Evolutionary conservation across 2,329 filamentous ascomycete genomes (phyloP).

Genomic region (Fusarium pseudoanthophilum): DNA sequence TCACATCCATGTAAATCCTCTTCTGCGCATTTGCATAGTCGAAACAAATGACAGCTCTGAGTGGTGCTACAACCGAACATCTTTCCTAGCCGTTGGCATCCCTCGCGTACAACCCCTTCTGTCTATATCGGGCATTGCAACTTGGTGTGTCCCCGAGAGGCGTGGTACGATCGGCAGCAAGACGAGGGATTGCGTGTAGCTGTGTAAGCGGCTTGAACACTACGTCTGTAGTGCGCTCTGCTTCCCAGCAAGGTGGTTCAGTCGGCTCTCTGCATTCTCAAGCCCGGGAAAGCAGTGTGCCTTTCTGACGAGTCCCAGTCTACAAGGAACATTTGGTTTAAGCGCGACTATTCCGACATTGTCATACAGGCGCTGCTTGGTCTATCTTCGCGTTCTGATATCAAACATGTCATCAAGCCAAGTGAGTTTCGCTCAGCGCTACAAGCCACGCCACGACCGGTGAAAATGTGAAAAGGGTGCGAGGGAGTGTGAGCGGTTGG

Average conservation of each 20-base stretch:
- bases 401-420: conserved; percentile 12
- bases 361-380: neutral
- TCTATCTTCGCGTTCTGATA: conserved; percentile 3
- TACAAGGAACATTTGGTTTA: neutral
- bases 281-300: conserved; percentile 3
- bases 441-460: conserved; percentile 30
- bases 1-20: neutral
- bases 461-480: conserved; percentile 14
- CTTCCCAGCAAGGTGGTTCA: conserved; percentile 36
- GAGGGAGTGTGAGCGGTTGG: conserved; percentile 19
- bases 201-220: conserved; percentile 40
- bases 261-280: conserved; percentile 25
- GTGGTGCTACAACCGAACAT: conserved; percentile 21
- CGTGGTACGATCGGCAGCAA: conserved; percentile 36
- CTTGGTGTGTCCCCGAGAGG: conserved; percentile 21
- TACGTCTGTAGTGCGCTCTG: conserved; percentile 21
- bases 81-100: conserved; percentile 24
- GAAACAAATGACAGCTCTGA: conserved; percentile 24
- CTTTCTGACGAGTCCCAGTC: conserved; percentile 12
- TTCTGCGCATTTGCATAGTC: neutral
- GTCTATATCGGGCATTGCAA: conserved; percentile 30
- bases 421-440: conserved; percentile 18
- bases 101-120: conserved; percentile 24
- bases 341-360: neutral
- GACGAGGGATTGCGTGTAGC: conserved; percentile 32